phyloP scores from a whole-genome alignment of 768 basidiomycete genomes.

The Dictyophora rubrovolvata region DNA sequence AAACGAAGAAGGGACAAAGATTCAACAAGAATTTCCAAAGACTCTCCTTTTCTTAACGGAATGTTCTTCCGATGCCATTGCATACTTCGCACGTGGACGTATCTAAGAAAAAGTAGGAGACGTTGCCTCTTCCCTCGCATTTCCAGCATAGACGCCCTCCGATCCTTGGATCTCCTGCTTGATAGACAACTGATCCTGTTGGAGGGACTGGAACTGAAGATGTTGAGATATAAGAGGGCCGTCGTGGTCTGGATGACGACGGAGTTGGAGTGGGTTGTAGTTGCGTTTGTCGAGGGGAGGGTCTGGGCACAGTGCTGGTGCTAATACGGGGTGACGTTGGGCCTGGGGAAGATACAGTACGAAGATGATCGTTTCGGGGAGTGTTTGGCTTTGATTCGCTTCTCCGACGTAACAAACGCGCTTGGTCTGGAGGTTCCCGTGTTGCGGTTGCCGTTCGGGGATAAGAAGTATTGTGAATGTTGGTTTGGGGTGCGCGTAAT shows the following conservation, averaged over 20 bases:
- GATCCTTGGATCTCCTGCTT: conserved; percentile 58
- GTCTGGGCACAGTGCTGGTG: conserved; percentile 1
- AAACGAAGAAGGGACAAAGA: no score
- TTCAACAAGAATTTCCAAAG: no score
- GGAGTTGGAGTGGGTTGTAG: conserved; percentile 11
- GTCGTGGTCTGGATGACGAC: conserved; percentile 10
- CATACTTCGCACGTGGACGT: conserved; percentile 44
- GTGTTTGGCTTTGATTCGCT: not conserved
- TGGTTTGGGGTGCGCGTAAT: conserved; percentile 16
- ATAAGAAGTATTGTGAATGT: not conserved
- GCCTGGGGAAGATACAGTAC: not conserved
- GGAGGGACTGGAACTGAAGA: not conserved
- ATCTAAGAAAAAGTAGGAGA: conserved; percentile 46
- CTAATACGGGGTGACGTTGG: conserved; percentile 8
- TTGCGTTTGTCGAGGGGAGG: not conserved
- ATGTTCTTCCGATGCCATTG: conserved; percentile 50
- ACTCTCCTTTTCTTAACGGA: not conserved
- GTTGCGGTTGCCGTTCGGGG: not conserved
- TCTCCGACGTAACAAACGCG: not conserved
- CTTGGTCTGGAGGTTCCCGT: not conserved
- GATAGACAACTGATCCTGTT: conserved; percentile 33
- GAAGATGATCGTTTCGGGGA: not conserved
- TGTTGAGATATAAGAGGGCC: conserved; percentile 6
- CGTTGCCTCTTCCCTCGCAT: conserved; percentile 50
- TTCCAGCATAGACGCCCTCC: conserved; percentile 58